These are phyloP conservation scores for Epichloe sylvatica DNA, from an alignment of 2,329 filamentous ascomycete species.

Conservation along the genomic window DNA sequence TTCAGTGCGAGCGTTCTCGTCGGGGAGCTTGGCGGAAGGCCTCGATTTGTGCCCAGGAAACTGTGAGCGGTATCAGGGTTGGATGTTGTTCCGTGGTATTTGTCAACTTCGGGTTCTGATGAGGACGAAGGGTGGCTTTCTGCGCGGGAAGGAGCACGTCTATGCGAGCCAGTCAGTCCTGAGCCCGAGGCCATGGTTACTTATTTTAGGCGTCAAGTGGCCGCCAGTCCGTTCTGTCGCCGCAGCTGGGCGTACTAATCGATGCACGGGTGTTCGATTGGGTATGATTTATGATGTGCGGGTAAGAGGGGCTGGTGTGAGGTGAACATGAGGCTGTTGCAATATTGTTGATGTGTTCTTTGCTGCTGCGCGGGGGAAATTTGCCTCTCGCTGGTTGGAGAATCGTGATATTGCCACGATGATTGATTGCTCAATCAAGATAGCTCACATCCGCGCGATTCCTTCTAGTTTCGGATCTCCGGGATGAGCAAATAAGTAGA, in stretches of 20 bases:
- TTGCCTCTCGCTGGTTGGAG: neutral
- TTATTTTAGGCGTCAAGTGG: neutral
- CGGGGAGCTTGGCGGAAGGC: constrained; percentile 32
- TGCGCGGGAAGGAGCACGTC: constrained; percentile 9
- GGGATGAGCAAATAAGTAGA: neutral
- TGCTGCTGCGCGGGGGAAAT: neutral
- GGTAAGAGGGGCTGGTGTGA: neutral
- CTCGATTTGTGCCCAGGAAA: constrained; percentile 37
- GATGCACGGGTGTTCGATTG: neutral
- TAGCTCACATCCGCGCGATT: neutral
- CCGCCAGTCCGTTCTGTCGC: neutral
- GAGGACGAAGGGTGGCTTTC: constrained; percentile 21
- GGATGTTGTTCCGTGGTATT: constrained; percentile 15
- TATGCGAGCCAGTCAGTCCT: constrained; percentile 21
- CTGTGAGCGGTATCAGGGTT: constrained; percentile 29
- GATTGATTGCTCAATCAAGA: neutral
- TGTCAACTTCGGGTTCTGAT: constrained; percentile 32
- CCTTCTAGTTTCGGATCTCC: neutral
- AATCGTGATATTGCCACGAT: neutral
- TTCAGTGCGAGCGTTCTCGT: constrained; percentile 28
- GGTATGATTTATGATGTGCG: neutral
- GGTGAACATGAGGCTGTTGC: neutral
- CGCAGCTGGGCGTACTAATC: neutral
- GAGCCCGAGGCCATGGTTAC: constrained; percentile 14
- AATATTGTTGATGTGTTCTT: neutral